These are phyloP conservation scores for Carpinus viminea DNA, from an alignment of 306 rosid genomes.

Conservation along the genomic window DNA sequence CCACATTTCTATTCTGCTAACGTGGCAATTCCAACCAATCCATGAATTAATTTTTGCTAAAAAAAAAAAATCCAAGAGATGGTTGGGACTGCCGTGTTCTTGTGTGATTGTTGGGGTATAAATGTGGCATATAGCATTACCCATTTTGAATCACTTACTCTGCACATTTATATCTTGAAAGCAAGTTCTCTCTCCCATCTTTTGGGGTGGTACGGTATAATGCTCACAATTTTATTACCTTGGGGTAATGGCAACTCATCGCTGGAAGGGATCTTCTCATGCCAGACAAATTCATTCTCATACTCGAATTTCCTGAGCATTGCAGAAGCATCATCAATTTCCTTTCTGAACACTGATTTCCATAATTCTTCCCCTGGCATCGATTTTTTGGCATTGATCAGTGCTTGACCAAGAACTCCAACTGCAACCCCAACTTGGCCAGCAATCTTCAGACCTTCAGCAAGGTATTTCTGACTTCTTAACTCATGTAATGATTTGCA, in stretches of 20 bases:
- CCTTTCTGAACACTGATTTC: conserved; percentile 46
- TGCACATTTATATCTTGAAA: conserved; percentile 38
- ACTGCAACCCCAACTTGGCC: conserved; percentile 60
- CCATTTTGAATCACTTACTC: neutral
- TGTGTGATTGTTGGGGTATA: too few relatives aligned
- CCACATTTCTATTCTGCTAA: too few relatives aligned
- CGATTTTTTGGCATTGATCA: conserved; percentile 42
- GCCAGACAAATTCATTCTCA: conserved; percentile 80
- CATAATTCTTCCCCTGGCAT: conserved; percentile 48
- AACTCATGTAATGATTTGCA: conserved; percentile 61
- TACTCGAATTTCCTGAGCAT: conserved; percentile 54
- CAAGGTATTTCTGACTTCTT: conserved; percentile 50
- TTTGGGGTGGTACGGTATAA: conserved; percentile 57
- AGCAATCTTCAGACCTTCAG: conserved; percentile 50
- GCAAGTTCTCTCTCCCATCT: conserved; percentile 64
- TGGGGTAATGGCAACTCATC: conserved; percentile 47
- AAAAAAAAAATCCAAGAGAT: too few relatives aligned
- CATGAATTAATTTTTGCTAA: too few relatives aligned
- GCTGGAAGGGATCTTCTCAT: conserved; percentile 46
- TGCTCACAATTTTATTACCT: conserved; percentile 56
- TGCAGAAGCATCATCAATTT: conserved; percentile 50
- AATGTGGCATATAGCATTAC: too few relatives aligned
- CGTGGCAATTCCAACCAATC: too few relatives aligned
- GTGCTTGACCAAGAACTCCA: conserved; percentile 54
- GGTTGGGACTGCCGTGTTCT: too few relatives aligned